Evolutionary conservation across 805 yeast genomes (phyloP), one percentile per base, ranked within the genome.

Genomic region (Yamadazyma akitaensis): DNA sequence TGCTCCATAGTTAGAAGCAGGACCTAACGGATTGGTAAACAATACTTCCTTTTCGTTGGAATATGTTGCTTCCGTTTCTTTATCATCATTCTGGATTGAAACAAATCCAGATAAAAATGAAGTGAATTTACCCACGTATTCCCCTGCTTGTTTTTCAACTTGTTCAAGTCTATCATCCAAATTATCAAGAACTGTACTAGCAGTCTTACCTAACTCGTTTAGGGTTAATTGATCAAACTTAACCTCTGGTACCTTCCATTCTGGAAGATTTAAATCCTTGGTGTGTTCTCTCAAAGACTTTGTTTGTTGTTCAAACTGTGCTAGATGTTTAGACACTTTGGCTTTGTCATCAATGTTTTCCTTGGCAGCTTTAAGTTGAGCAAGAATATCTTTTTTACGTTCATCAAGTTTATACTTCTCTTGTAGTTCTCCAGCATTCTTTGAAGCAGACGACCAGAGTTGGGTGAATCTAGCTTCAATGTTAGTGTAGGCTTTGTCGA

Each of bases 151-250:
- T 43, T 76, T 77, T 61, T 91, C 97, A 7, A 88, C 82, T 44
- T 72, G 72, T 54, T 87, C 96, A 39, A 91, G 70, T 54, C 82
- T 52, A 8, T 78, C 67, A 62, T 90, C 97, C 50, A 91, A 72
- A 7, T 79, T 77, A 51, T 88, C 91, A 42, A 90, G 69, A 43
- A 72, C 73, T 32, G 77, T 80, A 39, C 73, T 75, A 54, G 85
- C 88, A 46, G 58, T 68, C 4, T 39, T 36, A n/a, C 62, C 49
- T 12, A 21, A 21, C 7, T 21, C 24, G 9, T 28, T 28, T 28
- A 13, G 5, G 10, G 3, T 28, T 28, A 50, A 30, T 13, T 47
- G 33, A 11, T 51, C 47, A n/a, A 67, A 46, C 37, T 64, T 60
- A 17, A 64, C 47, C 12, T 58, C 56, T 5, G 56, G 53, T 2